Conservation (phyloP, 2,329 filamentous ascomycete species). For the Fulvia fulva region DNA sequence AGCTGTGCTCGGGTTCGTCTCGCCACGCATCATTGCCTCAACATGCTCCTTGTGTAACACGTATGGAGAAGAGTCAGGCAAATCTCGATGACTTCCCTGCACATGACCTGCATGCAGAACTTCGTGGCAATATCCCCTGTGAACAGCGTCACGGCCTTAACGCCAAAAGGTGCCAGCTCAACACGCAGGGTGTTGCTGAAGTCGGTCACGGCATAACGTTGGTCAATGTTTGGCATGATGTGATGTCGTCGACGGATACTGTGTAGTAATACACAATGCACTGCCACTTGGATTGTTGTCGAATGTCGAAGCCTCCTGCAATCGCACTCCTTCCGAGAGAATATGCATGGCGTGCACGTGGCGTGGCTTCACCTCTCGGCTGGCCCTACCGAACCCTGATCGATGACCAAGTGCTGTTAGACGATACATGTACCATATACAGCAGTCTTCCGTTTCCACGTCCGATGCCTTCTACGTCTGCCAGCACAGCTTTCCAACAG, state of each 20-base stretch:
- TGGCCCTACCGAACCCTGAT: too few species aligned
- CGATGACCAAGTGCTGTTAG: too few species aligned
- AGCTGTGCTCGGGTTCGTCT: neutral
- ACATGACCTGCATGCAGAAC: neutral
- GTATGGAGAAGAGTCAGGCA: conserved; percentile 48
- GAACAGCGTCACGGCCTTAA: conserved; percentile 24
- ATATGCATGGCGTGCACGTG: too few species aligned
- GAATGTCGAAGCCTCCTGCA: neutral
- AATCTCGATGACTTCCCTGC: conserved; percentile 34
- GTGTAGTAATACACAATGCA: neutral
- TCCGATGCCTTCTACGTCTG: too few species aligned
- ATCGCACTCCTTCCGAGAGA: too few species aligned
- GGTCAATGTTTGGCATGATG: neutral
- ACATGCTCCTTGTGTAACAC: conserved; percentile 43
- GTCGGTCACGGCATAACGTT: conserved; percentile 5
- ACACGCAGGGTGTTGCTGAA: conserved; percentile 22
- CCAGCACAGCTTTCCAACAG: too few species aligned
- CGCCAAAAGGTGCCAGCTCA: conserved; percentile 26
- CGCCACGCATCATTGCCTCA: conserved; percentile 7
- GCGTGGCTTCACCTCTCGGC: neutral
- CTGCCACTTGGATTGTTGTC: neutral
- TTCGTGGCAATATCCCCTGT: neutral
- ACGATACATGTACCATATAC: too few species aligned
- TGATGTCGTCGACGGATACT: neutral
- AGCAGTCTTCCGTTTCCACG: too few species aligned